Conservation (phyloP, 768 basidiomycete species). For the Coprinopsis sp. region DNA sequence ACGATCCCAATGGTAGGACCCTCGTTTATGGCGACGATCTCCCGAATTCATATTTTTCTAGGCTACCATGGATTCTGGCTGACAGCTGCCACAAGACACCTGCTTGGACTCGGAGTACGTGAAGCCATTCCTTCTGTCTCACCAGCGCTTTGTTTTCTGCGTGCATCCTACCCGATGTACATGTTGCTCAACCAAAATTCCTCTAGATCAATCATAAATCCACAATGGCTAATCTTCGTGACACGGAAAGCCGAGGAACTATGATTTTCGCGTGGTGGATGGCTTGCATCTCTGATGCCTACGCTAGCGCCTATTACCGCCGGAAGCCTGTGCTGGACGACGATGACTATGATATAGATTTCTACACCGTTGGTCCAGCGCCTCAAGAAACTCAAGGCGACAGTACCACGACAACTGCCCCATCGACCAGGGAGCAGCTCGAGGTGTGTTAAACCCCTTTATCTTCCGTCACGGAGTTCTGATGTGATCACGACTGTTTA, state of each 20-base stretch:
- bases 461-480: not conserved
- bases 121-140: constrained; percentile 13
- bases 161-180: too few relatives aligned
- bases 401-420: constrained; percentile 39
- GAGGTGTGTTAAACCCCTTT: constrained; percentile 46
- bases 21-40: constrained; percentile 8
- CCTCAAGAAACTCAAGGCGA: constrained; percentile 42
- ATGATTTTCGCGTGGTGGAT: constrained; percentile 96
- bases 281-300: constrained; percentile 81
- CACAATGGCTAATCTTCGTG: constrained; percentile 66
- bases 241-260: constrained; percentile 71
- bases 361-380: constrained; percentile 70
- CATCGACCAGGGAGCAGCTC: constrained; percentile 73
- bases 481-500: constrained; percentile 26
- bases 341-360: constrained; percentile 87
- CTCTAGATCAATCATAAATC: constrained; percentile 80
- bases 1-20: constrained; percentile 61
- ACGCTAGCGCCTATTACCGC: constrained; percentile 78
- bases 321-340: constrained; percentile 84
- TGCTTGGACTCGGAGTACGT: constrained; percentile 70
- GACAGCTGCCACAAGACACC: constrained; percentile 68
- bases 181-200: not conserved
- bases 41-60: constrained; percentile 25
- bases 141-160: too few relatives aligned
- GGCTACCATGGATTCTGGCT: constrained; percentile 88